Evolutionary conservation across 495 filamentous ascomycete species (phyloP), one percentile per base, ranked within the genome.

Genomic region (Penicillium pancosmium): DNA sequence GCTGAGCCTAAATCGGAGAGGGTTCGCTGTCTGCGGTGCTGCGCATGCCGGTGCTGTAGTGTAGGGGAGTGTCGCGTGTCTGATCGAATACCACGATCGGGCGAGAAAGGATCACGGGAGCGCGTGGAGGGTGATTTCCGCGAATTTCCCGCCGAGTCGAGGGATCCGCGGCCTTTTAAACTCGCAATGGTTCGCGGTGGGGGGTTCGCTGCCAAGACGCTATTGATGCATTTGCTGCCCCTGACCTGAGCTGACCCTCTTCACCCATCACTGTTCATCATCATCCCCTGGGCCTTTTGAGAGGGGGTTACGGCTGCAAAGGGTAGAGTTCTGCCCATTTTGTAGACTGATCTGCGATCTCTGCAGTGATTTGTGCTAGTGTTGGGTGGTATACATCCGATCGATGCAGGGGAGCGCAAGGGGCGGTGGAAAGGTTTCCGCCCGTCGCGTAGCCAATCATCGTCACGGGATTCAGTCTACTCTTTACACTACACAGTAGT

Each of bases 351-450:
- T 31, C 27, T 31, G 27, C 27, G 27, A 31, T 8, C 27, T 31
- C 27, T 23, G 23, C 23, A 6, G 27, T 44, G 41, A 18, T 44
- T 44, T 44, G 41, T 44, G 41, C 41, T 19, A 10, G 15, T 44
- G 41, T 19, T 44, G 16, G 16, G 15, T 19, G 16, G 8, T 16
- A 44, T 18, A 44, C 16, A 44, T 43, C 15, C 40, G 9, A 18
- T 18, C 41, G 41, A 44, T 44, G 41, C 41, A 44, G 41, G 41
- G 41, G 41, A 44, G 41, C 16, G 41, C 41, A 44, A 44, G 41
- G 41, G 41, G 41, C 11, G 36, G 15, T 13, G 36, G 11, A 13
- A 10, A 38, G 11, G 15, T 38, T n/a, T 13, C 36, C 11, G 9
- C 36, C 36, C 36, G 27, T 31, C 27, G 27, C 8, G 27, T 31